Conservation (phyloP, 179 eudicot species). For the Gypsophila paniculata region DNA sequence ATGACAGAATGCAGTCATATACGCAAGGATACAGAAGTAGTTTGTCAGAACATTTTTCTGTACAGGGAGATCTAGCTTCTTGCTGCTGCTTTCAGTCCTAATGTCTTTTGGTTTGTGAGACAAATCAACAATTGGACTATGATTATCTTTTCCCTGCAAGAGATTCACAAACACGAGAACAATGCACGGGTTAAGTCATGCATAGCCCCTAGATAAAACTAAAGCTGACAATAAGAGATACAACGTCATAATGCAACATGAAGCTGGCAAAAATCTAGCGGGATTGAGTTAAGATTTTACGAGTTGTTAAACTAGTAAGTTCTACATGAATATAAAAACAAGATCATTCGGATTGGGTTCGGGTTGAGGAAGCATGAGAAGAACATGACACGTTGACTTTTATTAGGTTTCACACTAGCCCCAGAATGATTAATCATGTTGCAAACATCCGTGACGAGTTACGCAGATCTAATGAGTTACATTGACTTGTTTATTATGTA, state of each 20-base stretch:
- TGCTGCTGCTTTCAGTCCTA: conserved; percentile 48
- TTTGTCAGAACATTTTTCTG: conserved; percentile 85
- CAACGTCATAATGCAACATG: not conserved
- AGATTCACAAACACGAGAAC: not conserved
- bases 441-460: too few species aligned
- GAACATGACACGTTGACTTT: too few species aligned
- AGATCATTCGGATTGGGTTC: too few species aligned
- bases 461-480: too few species aligned
- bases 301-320: not conserved
- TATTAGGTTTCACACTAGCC: too few species aligned
- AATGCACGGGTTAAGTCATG: conserved; percentile 5
- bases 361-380: not conserved
- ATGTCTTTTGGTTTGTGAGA: conserved; percentile 44
- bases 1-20: not conserved
- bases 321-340: not conserved
- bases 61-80: conserved; percentile 77
- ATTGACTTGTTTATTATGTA: too few species aligned
- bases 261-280: not conserved
- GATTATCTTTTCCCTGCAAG: conserved; percentile 40
- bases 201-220: not conserved
- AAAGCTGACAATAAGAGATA: not conserved
- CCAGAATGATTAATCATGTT: too few species aligned
- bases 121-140: conserved; percentile 27
- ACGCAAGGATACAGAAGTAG: conserved; percentile 87
- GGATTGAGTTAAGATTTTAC: not conserved